Base-by-base conservation (phyloP, 306 rosid genomes). In the Gleditsia sinensis region DNA sequence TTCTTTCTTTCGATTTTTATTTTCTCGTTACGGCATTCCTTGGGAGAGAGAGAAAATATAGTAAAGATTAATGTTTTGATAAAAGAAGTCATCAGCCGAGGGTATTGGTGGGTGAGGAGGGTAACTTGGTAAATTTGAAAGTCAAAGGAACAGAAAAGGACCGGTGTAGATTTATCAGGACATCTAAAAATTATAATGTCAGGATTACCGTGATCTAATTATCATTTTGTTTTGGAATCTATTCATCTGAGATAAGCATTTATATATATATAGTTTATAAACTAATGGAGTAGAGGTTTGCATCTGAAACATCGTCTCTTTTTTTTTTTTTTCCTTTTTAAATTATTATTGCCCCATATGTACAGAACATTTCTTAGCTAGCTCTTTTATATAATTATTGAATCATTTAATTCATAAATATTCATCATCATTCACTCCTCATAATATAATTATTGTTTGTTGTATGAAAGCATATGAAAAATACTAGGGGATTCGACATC, bases 81-180 rank as follows among this genome's bases (percentile, higher is more conserved):
- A n/a, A n/a, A n/a, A n/a, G n/a, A n/a, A n/a, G n/a, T n/a, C n/a
- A n/a, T n/a, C n/a, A 37, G 1, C 7, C 43, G 1, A 37, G 43
- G 9, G 43, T 3, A 3, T 51, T 2, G 58, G 4, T n/a, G 14
- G n/a, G 24, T 58, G 24, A 4, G 39, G 30, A 16, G 53, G 65
- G 55, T 71, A 37, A 11, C 27, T 14, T 36, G 50, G 75, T 37
- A 21, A 53, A 36, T 80, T 75, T 54, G 1, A 1, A 27, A 46
- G 78, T 64, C 71, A 81, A 34, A 20, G 53, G 49, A 43, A 42
- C 63, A 24, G n/a, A 9, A 56, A 25, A 62, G n/a, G 60, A 11
- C 49, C 5, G 37, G 1, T 25, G 21, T 28, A 12, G 23, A 28
- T 76, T 71, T 46, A 56, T 71, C 69, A 4, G 20, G 20, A 49